Base-by-base conservation (phyloP, 495 filamentous ascomycete species). In the Neurospora sp. region DNA sequence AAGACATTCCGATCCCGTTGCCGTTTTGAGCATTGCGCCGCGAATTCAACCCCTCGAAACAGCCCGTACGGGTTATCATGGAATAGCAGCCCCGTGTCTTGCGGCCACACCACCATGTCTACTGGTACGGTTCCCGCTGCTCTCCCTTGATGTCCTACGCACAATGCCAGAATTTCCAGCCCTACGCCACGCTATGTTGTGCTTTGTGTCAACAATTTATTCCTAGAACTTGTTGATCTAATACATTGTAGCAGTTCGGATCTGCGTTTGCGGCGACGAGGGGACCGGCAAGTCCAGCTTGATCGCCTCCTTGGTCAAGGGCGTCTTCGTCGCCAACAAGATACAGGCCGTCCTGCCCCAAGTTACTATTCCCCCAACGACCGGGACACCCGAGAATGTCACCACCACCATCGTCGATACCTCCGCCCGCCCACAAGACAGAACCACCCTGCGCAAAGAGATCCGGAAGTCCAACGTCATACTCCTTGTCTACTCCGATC, bases 381-480 rank as follows among this genome's bases (percentile, higher is more conserved):
- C 93, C 74, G 93, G 92, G 75, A 96, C 93, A 5, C 94, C 93
- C 18, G 94, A 97, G 79, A 96, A 96, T 90, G 93, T 98, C 77
- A 96, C 92, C 27, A 98, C 94, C 12, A 96, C 92, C 66, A 94
- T 99, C 77, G 93, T 98, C 80, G 96, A 99, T 83, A 98, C 96
- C 44, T 98, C 95, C 27, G 94, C 96, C 20, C 89, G 97, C 3
- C 96, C 96, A 0, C 95, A 97, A 79, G 96, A 99, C 77, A 89
- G 95, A 70, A 91, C 89, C 73, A 93, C 91, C 20, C 84, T 99
- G 70, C 90, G 93, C 39, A 95, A 95, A 77, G 96, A 98, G 82
- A 95, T 98, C 69, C 91, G 96, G 60, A 97, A 97, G 79, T 94
- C 91, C 76, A 98, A 97, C 79, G 95, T 97, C 70, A 98, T 99